phyloP scores from a whole-genome alignment of 495 filamentous ascomycete genomes.

The Amniculicola lignicola region DNA sequence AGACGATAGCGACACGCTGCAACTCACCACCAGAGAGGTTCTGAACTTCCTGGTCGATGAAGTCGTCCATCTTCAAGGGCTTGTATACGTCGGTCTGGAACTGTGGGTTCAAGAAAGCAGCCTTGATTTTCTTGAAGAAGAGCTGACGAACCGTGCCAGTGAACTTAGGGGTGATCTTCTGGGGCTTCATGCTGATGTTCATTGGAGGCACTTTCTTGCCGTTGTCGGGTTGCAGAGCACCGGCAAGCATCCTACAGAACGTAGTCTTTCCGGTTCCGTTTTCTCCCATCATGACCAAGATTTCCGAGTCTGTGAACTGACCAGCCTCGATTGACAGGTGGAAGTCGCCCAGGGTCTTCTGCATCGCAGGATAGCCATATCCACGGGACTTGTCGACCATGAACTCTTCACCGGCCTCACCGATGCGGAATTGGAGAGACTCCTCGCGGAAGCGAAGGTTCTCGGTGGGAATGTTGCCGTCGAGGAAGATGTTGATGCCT shows the following conservation, averaged over 20 bases:
- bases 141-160: constrained; percentile 90
- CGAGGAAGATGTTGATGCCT: constrained; percentile 99
- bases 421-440: constrained; percentile 91
- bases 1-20: constrained; percentile 95
- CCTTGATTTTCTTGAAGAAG: constrained; percentile 96
- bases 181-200: constrained; percentile 98
- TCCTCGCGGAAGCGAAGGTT: constrained; percentile 98
- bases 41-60: constrained; percentile 99
- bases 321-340: constrained; percentile 77
- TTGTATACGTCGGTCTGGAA: constrained; percentile 99
- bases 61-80: constrained; percentile 94
- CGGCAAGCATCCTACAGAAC: constrained; percentile 94
- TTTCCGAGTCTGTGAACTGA: constrained; percentile 94
- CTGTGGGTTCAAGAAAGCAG: constrained; percentile 89
- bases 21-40: constrained; percentile 98
- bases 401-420: constrained; percentile 88
- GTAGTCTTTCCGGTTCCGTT: constrained; percentile 96
- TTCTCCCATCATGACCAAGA: constrained; percentile 99
- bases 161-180: constrained; percentile 98
- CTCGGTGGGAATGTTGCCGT: constrained; percentile 96
- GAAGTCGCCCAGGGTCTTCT: constrained; percentile 91
- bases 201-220: constrained; percentile 74
- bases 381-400: constrained; percentile 77
- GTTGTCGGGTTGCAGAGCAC: constrained; percentile 84
- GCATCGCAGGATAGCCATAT: constrained; percentile 85